Conservation (phyloP, 495 filamentous ascomycete species). For the Podospora australis region DNA sequence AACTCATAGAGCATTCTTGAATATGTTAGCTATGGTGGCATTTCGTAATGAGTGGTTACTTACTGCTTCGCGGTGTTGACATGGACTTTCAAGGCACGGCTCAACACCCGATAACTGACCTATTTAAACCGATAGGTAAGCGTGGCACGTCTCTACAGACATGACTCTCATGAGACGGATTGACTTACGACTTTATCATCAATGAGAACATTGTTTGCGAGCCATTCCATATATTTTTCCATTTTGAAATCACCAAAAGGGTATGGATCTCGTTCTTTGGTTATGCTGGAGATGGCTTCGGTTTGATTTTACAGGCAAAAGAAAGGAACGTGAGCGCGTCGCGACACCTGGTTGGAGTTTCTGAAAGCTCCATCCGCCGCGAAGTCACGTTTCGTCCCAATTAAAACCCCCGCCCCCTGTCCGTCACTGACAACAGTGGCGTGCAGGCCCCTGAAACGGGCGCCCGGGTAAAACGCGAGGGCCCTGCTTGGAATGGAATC, state of each 20-base stretch:
- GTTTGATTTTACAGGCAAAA: neutral
- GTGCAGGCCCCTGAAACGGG: slow-evolving; percentile 12
- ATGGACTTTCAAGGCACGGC: slow-evolving; percentile 72
- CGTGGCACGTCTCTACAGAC: neutral
- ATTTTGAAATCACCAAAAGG: slow-evolving; percentile 20
- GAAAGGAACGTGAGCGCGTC: slow-evolving; percentile 2
- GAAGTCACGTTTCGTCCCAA: slow-evolving; percentile 23
- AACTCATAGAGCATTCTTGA: slow-evolving; percentile 87
- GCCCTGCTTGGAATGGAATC: neutral
- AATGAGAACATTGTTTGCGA: slow-evolving; percentile 69
- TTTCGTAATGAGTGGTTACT: neutral
- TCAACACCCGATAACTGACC: slow-evolving; percentile 81
- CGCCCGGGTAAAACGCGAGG: neutral
- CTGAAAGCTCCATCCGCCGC: slow-evolving; percentile 9
- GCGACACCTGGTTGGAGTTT: slow-evolving; percentile 1
- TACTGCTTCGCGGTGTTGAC: slow-evolving; percentile 51
- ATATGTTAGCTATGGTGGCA: too few species aligned
- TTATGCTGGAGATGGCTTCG: neutral
- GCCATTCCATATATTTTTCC: slow-evolving; percentile 59
- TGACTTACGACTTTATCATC: slow-evolving; percentile 66
- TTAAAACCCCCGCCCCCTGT: slow-evolving; percentile 6
- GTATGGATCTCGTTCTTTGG: neutral
- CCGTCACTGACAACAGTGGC: slow-evolving; percentile 1
- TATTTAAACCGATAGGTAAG: slow-evolving; percentile 25
- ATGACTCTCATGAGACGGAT: neutral